phyloP scores from a whole-genome alignment of 495 filamentous ascomycete genomes.

The Evernia prunastri region DNA sequence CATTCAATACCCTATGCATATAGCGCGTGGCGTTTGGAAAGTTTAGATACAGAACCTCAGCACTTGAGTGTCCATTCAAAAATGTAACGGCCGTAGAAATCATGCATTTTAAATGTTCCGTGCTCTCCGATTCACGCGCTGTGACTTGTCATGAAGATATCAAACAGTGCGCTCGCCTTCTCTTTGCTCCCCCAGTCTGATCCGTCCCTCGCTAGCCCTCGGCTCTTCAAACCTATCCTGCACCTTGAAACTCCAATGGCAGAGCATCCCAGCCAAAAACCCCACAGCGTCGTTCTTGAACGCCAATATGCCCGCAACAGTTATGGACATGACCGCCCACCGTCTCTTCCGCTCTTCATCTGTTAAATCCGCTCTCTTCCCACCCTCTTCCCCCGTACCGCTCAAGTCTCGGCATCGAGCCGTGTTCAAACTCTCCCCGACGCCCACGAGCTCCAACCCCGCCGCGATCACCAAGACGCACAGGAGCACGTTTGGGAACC shows the following conservation, averaged over 20 bases:
- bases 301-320: conserved; percentile 70
- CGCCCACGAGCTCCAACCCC: conserved; percentile 75
- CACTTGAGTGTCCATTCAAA: neutral
- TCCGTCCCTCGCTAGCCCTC: conserved; percentile 3
- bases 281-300: conserved; percentile 86
- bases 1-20: conserved; percentile 7
- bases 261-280: conserved; percentile 72
- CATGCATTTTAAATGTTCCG: neutral
- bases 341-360: conserved; percentile 60
- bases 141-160: neutral
- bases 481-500: conserved; percentile 66
- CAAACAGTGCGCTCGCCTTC: neutral
- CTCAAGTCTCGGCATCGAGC: conserved; percentile 57
- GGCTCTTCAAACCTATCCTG: conserved; percentile 24
- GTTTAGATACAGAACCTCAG: conserved; percentile 6
- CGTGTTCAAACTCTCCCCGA: conserved; percentile 74
- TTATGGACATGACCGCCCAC: conserved; percentile 85
- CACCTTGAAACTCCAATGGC: conserved; percentile 50
- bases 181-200: neutral
- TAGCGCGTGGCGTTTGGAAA: conserved; percentile 10
- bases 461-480: conserved; percentile 86
- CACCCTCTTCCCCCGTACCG: conserved; percentile 3
- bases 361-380: conserved; percentile 37
- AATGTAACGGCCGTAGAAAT: neutral
- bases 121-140: neutral